Evolutionary conservation across 1,139 yeast genomes (phyloP).

Genomic region (Sugiyamaella novakii): DNA sequence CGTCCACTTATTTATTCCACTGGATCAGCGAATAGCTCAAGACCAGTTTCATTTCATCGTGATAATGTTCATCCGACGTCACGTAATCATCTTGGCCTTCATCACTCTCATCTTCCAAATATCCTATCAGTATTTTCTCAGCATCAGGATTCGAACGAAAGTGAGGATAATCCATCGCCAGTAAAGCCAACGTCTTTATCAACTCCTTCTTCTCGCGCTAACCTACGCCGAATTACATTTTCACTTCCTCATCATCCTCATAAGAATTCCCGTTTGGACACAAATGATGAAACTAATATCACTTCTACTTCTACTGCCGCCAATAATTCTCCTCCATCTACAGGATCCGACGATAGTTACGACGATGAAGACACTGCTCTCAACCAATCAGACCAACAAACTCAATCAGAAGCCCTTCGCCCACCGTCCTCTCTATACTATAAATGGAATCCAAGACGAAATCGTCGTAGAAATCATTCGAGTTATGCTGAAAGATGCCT

Average conservation of each 20-base stretch:
- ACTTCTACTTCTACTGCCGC: constrained; percentile 2
- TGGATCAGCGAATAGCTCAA: background rate
- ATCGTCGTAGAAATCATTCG: constrained; percentile 30
- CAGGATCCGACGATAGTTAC: constrained; percentile 6
- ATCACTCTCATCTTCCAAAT: constrained; percentile 16
- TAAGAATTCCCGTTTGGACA: background rate
- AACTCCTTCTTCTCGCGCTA: constrained; percentile 6
- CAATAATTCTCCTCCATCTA: background rate
- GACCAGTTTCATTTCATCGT: background rate
- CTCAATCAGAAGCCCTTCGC: constrained; percentile 2
- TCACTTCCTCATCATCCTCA: constrained; percentile 10
- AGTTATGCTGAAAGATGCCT: constrained; percentile 41
- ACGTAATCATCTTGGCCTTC: background rate
- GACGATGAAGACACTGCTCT: constrained; percentile 26
- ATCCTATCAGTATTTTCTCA: constrained; percentile 18
- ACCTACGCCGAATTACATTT: constrained; percentile 9
- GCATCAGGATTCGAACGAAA: background rate
- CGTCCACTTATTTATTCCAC: background rate
- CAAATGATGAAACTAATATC: background rate
- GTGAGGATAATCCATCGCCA: background rate
- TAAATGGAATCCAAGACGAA: constrained; percentile 38
- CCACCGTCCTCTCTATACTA: constrained; percentile 15
- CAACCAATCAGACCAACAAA: constrained; percentile 8
- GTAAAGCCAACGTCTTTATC: background rate
- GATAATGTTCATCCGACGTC: no score